Percentiles rank a stretch among this genome's conserved stretches.
phyloP scores from a whole-genome alignment of 2,329 filamentous ascomycete genomes.

The Neofusicoccum ribis region DNA sequence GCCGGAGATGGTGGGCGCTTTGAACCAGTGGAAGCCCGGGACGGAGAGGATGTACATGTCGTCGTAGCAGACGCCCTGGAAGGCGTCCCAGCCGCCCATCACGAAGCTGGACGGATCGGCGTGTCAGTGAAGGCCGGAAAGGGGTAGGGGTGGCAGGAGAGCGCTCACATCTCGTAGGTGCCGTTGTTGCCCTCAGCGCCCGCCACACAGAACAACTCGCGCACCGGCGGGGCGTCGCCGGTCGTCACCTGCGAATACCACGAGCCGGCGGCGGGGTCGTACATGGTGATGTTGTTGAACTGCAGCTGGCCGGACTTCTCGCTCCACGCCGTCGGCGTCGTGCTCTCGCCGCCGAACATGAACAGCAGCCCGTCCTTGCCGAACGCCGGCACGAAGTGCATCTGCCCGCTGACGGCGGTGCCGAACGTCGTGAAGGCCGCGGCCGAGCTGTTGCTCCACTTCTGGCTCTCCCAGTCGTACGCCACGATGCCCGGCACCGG shows the following conservation, averaged over 20 bases:
- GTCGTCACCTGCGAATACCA: background rate
- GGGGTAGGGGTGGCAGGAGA: no score
- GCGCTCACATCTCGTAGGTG: background rate
- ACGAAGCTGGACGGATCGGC: background rate
- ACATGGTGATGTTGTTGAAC: background rate
- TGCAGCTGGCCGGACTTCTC: background rate
- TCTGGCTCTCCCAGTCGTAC: background rate
- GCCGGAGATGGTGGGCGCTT: background rate
- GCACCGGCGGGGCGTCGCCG: background rate
- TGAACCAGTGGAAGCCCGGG: constrained; percentile 14
- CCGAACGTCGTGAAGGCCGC: background rate
- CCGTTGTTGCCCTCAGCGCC: background rate
- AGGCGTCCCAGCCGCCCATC: background rate
- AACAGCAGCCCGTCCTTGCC: background rate
- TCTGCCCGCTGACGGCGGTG: background rate
- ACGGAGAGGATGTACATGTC: constrained; percentile 11
- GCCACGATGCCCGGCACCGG: background rate
- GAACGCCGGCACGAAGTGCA: background rate
- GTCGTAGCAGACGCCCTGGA: background rate
- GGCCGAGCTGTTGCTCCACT: background rate
- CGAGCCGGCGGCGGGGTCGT: background rate
- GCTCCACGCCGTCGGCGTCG: background rate
- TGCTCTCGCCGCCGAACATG: background rate
- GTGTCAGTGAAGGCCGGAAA: no score
- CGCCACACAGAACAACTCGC: background rate